Evolutionary conservation across 805 yeast genomes (phyloP), one percentile per base, ranked within the genome.

Genomic region (Saccharomycopsis javanensis): DNA sequence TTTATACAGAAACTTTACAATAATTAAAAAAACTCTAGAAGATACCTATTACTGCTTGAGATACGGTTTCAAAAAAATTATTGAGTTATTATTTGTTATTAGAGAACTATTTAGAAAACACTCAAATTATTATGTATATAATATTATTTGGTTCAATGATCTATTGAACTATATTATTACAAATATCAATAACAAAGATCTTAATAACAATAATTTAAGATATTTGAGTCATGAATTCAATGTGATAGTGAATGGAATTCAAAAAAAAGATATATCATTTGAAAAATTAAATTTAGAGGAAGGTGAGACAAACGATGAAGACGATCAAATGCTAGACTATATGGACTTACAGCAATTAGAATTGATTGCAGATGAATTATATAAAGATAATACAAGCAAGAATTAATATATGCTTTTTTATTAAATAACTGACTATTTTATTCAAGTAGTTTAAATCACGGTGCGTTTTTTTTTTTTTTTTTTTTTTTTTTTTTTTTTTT

Each of bases 101-200:
- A 78, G 86, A 62, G 92, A 86, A 66, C 70, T 86, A 10, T 91
- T 91, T 69, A 76, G 96, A 59, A 85, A 72, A 66, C 96, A 89
- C 66, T 96, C 89, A 65, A 78, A 85, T 20, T 89, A 89, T 67
- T 88, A 89, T 66, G 89, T 88, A 5, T 91, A 91, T 67, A 86
- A 86, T 66, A 82, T 81, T 65, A 76, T 90, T 0, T 76, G 88
- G 74, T 63, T 89, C 4, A 89, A 86, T 64, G 97, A 91, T 67
- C 72, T 88, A 61, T 77, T 87, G 57, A 73, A 84, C 15, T 91
- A 96, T 96, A 67, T 86, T 16, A 73, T 86, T 23, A 71, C 78
- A 57, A 82, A 80, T 55, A 67, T 75, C 38, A 75, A 75, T 48
- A 82, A 88, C 42, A 75, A 75, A 60, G 16, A 31, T 10, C 27